Percentiles rank a stretch among this genome's conserved stretches.
These are phyloP conservation scores for Citeromyces hawaiiensis DNA, from an alignment of 1,139 yeast species.

Conservation along the genomic window DNA sequence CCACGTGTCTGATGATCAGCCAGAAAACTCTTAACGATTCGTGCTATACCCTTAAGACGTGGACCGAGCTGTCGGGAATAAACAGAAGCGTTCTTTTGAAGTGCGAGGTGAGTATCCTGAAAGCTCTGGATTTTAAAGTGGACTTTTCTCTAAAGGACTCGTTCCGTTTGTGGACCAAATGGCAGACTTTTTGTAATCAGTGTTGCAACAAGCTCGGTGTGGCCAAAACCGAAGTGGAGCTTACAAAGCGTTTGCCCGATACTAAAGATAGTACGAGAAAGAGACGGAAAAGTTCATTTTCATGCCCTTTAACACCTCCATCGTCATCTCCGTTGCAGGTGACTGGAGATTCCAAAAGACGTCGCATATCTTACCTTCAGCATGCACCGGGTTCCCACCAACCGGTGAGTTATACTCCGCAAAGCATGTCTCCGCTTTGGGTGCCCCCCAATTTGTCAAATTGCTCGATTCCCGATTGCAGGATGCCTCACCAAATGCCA, in stretches of 20 bases:
- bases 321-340: not conserved
- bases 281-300: not conserved
- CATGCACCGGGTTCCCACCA: not conserved
- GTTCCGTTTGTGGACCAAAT: not conserved
- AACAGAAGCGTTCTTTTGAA: conserved; percentile 3
- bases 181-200: not conserved
- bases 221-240: not conserved
- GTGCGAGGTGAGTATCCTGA: conserved; percentile 1
- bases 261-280: not conserved
- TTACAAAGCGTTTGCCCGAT: not conserved
- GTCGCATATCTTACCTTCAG: not conserved
- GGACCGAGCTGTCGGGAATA: conserved; percentile 20
- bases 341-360: not conserved
- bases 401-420: not conserved
- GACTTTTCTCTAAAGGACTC: conserved; percentile 1
- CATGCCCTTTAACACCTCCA: not conserved
- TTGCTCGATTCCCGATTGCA: not conserved
- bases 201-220: not conserved
- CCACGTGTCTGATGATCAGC: conserved; percentile 26
- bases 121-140: conserved; percentile 1
- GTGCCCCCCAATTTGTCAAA: not conserved
- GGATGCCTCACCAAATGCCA: not conserved
- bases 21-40: conserved; percentile 39
- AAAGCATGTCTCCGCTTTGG: not conserved
- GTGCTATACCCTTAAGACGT: conserved; percentile 37